Base-by-base conservation (phyloP, 768 basidiomycete genomes). In the Suillus discolor region DNA sequence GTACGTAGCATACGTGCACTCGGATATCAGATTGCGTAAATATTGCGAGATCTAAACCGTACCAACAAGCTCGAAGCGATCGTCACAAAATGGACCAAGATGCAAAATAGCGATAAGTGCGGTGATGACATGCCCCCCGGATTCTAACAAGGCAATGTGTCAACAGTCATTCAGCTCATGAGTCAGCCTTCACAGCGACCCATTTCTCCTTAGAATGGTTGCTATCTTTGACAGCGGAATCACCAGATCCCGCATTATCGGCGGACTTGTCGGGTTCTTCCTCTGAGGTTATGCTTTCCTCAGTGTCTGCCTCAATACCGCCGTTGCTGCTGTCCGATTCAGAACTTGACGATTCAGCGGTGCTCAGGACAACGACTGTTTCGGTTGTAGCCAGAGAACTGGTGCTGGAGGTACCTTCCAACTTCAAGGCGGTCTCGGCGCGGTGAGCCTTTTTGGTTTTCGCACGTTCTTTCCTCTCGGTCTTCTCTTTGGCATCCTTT, bases 201-300 rank as follows among this genome's bases (percentile, higher is more conserved):
- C 92, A 93, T 73, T 90, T 91, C 72, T 93, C 91, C 73, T 84
- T 85, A 70, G 77, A 75, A 4, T 42, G 59, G 41, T 38, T 57
- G 55, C 69, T 75, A 47, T 81, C 75, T 63, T 73, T 74, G 63
- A 45, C 38, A 31, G 72, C 66, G 7, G 63, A 49, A 6, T 63
- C 60, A 20, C 60, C 63, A 9, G 69, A 59, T 12, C 51, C 47
- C 62, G 63, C 59, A 39, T 60, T 63, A 36, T 71, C 74, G 53
- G 72, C 74, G 23, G 73, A 69, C 71, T 84, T 85, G 47, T 87
- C 84, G 25, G 74, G 72, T 71, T 91, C 86, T 64, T 83, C 91
- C 70, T 92, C 91, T 41, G 90, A 91, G 4, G 90, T 89, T 68
- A 89, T 79, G 71, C 89, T 91, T 72, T 89, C 89, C 75, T 93